Conservation (phyloP, 805 yeast genomes). For the Zygosaccharomyces lentus region DNA sequence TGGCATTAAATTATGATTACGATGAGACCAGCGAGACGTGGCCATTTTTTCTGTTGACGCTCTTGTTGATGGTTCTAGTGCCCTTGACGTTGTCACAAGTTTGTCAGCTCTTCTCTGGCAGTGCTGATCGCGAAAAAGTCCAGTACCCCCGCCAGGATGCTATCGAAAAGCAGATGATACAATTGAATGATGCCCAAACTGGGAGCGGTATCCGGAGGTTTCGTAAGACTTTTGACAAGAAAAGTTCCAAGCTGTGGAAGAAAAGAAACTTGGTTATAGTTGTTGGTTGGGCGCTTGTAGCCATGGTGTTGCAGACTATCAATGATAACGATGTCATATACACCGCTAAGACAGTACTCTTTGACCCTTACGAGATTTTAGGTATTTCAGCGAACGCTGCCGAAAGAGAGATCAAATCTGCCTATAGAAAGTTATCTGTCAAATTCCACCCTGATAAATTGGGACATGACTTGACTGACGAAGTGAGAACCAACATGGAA, state of each 20-base stretch:
- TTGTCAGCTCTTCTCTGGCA: conserved; percentile 26
- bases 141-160: conserved; percentile 6
- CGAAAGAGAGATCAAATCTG: conserved; percentile 74
- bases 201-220: conserved; percentile 21
- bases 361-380: conserved; percentile 89
- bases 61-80: conserved; percentile 59
- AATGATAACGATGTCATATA: conserved; percentile 44
- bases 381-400: conserved; percentile 65
- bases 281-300: conserved; percentile 60
- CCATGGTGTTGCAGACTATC: conserved; percentile 37
- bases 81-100: conserved; percentile 51
- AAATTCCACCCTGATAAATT: conserved; percentile 93
- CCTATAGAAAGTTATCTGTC: conserved; percentile 81
- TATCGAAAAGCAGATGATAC: conserved; percentile 11
- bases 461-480: conserved; percentile 53
- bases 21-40: conserved; percentile 89
- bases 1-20: conserved; percentile 45
- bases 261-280: conserved; percentile 28
- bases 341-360: conserved; percentile 42
- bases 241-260: conserved; percentile 20
- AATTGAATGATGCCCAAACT: conserved; percentile 23
- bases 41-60: conserved; percentile 84
- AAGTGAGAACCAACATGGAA: conserved; percentile 58
- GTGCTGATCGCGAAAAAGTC: conserved; percentile 5
- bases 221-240: conserved; percentile 21